Conservation (phyloP, 2,329 filamentous ascomycete species). For the Hyphodiscus sp. region DNA sequence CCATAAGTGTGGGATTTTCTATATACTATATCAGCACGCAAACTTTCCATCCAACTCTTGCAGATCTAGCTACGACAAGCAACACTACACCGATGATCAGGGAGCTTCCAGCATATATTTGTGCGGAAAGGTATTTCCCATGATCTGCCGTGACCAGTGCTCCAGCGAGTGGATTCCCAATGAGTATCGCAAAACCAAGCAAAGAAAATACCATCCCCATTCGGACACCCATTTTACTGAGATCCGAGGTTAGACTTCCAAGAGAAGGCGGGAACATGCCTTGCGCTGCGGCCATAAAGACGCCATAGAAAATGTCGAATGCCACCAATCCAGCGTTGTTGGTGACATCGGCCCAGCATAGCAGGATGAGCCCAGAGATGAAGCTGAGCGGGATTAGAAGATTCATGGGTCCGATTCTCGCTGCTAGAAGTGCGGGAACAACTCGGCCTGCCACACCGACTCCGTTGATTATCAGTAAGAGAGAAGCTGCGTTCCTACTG, state of each 20-base stretch:
- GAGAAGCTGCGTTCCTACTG: slow-evolving; percentile 36
- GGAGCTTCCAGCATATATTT: slow-evolving; percentile 7
- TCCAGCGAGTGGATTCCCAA: slow-evolving; percentile 25
- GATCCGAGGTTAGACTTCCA: slow-evolving; percentile 43
- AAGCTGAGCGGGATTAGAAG: slow-evolving; percentile 40
- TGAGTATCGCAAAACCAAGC: slow-evolving; percentile 34
- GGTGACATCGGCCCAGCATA: slow-evolving; percentile 42
- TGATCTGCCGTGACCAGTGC: slow-evolving; percentile 17
- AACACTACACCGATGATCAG: slow-evolving; percentile 29
- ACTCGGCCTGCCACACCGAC: slow-evolving; percentile 42
- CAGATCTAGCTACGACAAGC: slow-evolving; percentile 9
- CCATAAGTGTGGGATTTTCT: too few relatives aligned
- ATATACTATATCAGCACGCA: too few relatives aligned
- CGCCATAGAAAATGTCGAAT: slow-evolving; percentile 44
- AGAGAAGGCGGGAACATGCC: slow-evolving; percentile 44
- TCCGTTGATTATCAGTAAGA: slow-evolving; percentile 47
- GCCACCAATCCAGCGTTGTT: slow-evolving; percentile 36
- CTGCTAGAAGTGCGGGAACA: slow-evolving; percentile 39
- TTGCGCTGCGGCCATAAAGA: slow-evolving; percentile 42
- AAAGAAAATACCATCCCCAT: slow-evolving; percentile 55
- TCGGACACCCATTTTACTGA: slow-evolving; percentile 44
- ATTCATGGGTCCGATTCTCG: slow-evolving; percentile 45
- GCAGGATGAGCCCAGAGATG: slow-evolving; percentile 28
- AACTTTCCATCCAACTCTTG: slow-evolving; percentile 10
- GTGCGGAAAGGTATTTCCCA: neutral